Evolutionary conservation across 345 rosid species (phyloP).

Genomic region (Punica granatum): DNA sequence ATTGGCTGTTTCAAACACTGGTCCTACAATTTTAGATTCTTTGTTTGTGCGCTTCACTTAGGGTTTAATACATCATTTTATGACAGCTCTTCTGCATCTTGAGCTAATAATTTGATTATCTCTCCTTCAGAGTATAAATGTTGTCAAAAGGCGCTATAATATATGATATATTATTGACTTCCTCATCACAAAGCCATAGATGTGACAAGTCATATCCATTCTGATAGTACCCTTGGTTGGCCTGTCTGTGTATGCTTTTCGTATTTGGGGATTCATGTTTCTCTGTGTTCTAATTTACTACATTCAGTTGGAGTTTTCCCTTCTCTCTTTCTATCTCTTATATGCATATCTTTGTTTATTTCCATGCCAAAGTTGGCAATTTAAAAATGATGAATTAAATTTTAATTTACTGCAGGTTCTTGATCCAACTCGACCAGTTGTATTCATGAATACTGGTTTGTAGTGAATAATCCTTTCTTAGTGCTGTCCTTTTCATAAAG

Average conservation of each 20-base stretch:
- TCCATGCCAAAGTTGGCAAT: background rate
- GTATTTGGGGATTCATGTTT: background rate
- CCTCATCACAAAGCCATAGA: background rate
- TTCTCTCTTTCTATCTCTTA: background rate
- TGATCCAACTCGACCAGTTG: slow-evolving; percentile 56
- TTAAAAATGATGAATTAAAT: slow-evolving; percentile 1
- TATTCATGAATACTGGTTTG: slow-evolving; percentile 78
- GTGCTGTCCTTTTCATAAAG: background rate
- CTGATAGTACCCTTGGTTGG: background rate
- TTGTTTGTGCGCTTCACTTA: background rate
- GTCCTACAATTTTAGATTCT: background rate
- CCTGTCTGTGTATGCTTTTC: background rate
- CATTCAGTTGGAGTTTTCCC: background rate
- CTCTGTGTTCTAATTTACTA: background rate
- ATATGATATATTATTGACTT: background rate
- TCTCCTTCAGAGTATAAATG: background rate
- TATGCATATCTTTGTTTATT: background rate
- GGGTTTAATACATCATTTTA: background rate
- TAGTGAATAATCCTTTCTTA: background rate
- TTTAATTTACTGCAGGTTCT: slow-evolving; percentile 49
- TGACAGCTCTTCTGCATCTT: background rate
- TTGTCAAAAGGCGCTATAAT: too few relatives aligned
- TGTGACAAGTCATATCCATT: background rate
- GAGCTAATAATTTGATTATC: background rate
- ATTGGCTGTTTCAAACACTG: background rate